These are phyloP conservation scores for Alloteropsis semialata DNA, from an alignment of 176 grass and related monocot genomes.

Conservation along the genomic window DNA sequence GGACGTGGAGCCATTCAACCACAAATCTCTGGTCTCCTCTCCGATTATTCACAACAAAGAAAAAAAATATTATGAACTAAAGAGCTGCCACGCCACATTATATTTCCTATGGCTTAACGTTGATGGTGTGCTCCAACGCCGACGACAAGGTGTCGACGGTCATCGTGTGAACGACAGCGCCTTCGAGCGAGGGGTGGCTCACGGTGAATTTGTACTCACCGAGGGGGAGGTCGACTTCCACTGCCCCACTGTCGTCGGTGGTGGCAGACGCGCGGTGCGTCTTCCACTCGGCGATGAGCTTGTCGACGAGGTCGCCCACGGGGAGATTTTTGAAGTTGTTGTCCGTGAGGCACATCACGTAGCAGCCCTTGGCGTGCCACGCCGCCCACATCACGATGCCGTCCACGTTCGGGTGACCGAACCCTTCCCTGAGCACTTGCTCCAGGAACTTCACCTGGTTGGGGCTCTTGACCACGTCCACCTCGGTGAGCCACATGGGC, in stretches of 20 bases:
- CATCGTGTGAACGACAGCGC: not conserved
- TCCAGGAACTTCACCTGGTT: conserved; percentile 58
- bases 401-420: conserved; percentile 54
- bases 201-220: conserved; percentile 62
- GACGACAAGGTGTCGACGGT: conserved; percentile 13
- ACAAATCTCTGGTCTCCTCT: not conserved
- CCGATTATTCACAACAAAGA: not conserved
- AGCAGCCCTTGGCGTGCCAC: conserved; percentile 60
- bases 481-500: conserved; percentile 94
- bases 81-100: not conserved
- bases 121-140: conserved; percentile 10
- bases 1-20: too few species aligned
- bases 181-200: conserved; percentile 32
- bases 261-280: conserved; percentile 10
- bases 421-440: conserved; percentile 74
- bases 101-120: not conserved
- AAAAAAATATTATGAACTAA: not conserved
- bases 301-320: conserved; percentile 64
- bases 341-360: conserved; percentile 78
- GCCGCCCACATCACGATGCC: conserved; percentile 83
- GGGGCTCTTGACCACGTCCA: conserved; percentile 43
- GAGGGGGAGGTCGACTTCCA: conserved; percentile 43
- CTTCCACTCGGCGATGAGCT: conserved; percentile 70
- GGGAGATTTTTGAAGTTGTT: conserved; percentile 73
- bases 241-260: conserved; percentile 31